Conservation (phyloP, 2,329 filamentous ascomycete species). For the Penicillium sp. region DNA sequence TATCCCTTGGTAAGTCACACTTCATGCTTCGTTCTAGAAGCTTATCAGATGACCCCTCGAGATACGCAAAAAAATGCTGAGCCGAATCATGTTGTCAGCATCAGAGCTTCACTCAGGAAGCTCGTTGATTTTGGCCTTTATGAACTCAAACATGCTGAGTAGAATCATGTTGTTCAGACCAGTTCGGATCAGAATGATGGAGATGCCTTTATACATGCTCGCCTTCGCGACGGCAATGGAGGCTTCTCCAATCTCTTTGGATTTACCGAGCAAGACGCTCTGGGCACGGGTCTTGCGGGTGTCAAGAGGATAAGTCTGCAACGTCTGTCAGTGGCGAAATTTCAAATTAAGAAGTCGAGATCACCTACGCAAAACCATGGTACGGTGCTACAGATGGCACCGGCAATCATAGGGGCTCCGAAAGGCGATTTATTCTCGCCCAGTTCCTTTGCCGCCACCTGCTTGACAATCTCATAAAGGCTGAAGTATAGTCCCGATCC, state of each 20-base stretch:
- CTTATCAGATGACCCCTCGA: not conserved
- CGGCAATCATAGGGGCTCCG: conserved; percentile 46
- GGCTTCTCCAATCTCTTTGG: conserved; percentile 43
- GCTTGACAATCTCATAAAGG: conserved; percentile 50
- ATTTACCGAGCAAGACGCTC: conserved; percentile 46
- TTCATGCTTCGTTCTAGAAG: not conserved
- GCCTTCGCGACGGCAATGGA: conserved; percentile 41
- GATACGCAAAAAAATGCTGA: not conserved
- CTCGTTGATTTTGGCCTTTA: conserved; percentile 45
- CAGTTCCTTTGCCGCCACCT: conserved; percentile 45
- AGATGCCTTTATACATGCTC: conserved; percentile 51
- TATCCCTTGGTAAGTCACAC: not conserved
- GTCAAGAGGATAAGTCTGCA: conserved; percentile 49
- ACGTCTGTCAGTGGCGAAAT: not conserved
- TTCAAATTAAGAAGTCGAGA: not conserved
- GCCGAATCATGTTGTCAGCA: not conserved
- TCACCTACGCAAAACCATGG: conserved; percentile 47
- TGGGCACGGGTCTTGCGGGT: conserved; percentile 52
- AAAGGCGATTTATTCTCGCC: conserved; percentile 45
- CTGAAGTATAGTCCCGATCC: conserved; percentile 50
- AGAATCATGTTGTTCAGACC: conserved; percentile 52
- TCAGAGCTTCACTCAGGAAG: conserved; percentile 25
- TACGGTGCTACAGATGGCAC: conserved; percentile 48
- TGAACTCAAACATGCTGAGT: conserved; percentile 48
- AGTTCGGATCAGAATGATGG: conserved; percentile 48